Evolutionary conservation across 768 basidiomycete genomes (phyloP).

Genomic region (Lactarius vividus): DNA sequence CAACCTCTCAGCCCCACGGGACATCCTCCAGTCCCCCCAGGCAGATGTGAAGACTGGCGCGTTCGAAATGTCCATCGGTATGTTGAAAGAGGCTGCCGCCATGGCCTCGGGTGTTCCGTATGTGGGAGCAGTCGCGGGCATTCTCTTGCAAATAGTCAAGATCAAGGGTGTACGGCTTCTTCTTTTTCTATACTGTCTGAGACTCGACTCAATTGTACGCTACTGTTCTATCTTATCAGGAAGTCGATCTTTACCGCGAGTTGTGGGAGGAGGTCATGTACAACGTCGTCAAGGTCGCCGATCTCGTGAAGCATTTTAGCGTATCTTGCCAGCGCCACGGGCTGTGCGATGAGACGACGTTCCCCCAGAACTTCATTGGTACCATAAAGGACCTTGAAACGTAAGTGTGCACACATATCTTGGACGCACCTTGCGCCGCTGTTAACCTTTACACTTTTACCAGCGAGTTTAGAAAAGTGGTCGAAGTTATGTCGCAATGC

Average conservation of each 20-base stretch:
- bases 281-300: slow-evolving; percentile 14
- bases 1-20: background rate
- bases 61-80: slow-evolving; percentile 7
- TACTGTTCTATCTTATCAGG: slow-evolving; percentile 1
- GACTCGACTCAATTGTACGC: background rate
- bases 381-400: slow-evolving; percentile 14
- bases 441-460: background rate
- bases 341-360: slow-evolving; percentile 9
- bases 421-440: too few relatives aligned
- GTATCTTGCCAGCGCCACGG: slow-evolving; percentile 7
- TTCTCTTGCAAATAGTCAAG: slow-evolving; percentile 13
- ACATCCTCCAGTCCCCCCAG: background rate
- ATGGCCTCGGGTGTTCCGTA: slow-evolving; percentile 16
- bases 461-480: slow-evolving; percentile 10
- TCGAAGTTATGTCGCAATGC: slow-evolving; percentile 10
- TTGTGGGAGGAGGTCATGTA: slow-evolving; percentile 22
- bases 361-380: slow-evolving; percentile 11
- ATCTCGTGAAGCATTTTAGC: slow-evolving; percentile 13
- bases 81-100: slow-evolving; percentile 14
- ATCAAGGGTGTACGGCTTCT: slow-evolving; percentile 18
- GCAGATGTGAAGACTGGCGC: background rate
- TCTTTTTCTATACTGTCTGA: background rate
- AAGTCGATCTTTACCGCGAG: slow-evolving; percentile 21
- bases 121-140: slow-evolving; percentile 8
- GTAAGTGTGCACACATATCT: background rate